Conservation (phyloP, 441 rosid genomes). For the Biscutella laevigata region DNA sequence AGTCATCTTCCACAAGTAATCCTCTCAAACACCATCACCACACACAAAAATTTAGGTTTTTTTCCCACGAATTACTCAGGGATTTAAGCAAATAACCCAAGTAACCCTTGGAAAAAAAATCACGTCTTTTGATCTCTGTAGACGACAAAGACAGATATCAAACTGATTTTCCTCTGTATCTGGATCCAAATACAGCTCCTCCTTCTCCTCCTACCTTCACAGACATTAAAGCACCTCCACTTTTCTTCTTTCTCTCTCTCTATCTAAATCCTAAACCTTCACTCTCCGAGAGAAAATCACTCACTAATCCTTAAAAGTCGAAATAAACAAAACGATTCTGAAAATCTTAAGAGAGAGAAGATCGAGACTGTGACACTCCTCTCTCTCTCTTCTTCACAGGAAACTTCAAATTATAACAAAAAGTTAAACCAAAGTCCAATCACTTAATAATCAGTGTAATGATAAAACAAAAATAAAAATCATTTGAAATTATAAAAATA, state of each 20-base stretch:
- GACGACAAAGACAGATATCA: conserved; percentile 15
- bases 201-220: conserved; percentile 29
- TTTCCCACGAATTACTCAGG: background rate
- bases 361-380: too few species aligned
- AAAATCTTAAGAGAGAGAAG: too few species aligned
- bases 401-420: too few species aligned
- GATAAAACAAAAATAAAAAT: too few species aligned
- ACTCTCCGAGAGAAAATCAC: background rate
- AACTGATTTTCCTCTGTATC: conserved; percentile 14
- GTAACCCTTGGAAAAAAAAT: conserved; percentile 34
- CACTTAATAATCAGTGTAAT: too few species aligned
- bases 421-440: too few species aligned
- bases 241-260: conserved; percentile 17
- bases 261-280: conserved; percentile 25
- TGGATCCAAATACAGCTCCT: conserved; percentile 25
- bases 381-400: too few species aligned
- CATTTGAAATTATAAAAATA: too few species aligned
- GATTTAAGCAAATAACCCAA: conserved; percentile 20
- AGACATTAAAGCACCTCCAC: conserved; percentile 26
- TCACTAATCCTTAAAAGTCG: background rate
- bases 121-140: conserved; percentile 5
- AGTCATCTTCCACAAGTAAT: too few species aligned
- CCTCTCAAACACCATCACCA: too few species aligned
- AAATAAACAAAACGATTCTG: background rate
- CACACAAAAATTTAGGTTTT: too few species aligned